Conservation (phyloP, 192 early-diverging fungal species). For the Haplosporangium gracile region DNA sequence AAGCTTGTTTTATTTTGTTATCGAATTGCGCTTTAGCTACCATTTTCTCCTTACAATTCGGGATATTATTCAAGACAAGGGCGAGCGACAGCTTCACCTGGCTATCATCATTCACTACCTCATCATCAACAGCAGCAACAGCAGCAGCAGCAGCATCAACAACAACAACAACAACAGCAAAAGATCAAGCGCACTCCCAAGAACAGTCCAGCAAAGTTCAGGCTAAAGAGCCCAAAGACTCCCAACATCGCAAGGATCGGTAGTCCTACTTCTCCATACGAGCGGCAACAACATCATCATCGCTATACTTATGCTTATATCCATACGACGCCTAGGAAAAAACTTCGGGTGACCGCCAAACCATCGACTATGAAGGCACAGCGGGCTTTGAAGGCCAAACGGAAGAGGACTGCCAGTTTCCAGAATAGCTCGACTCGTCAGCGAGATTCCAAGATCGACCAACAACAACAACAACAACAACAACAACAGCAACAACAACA, state of each 20-base stretch:
- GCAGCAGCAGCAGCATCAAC: neutral
- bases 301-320: neutral
- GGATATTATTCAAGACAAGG: slow-evolving; percentile 3
- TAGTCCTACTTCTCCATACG: slow-evolving; percentile 39
- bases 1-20: neutral
- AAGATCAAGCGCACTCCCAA: slow-evolving; percentile 2
- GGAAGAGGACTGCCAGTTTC: slow-evolving; percentile 7
- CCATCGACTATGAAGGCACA: slow-evolving; percentile 28
- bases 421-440: neutral
- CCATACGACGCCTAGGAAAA: slow-evolving; percentile 17
- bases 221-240: slow-evolving; percentile 25
- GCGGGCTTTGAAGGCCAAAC: slow-evolving; percentile 12
- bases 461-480: neutral
- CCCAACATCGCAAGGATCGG: neutral
- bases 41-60: neutral
- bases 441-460: neutral
- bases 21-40: neutral
- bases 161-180: neutral
- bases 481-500: neutral
- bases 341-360: slow-evolving; percentile 32
- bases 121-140: neutral
- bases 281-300: slow-evolving; percentile 19
- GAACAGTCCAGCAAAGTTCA: slow-evolving; percentile 4
- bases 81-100: neutral
- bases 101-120: neutral